phyloP scores from a whole-genome alignment of 2,329 filamentous ascomycete genomes.

The Hymenoscyphus fraxineus region DNA sequence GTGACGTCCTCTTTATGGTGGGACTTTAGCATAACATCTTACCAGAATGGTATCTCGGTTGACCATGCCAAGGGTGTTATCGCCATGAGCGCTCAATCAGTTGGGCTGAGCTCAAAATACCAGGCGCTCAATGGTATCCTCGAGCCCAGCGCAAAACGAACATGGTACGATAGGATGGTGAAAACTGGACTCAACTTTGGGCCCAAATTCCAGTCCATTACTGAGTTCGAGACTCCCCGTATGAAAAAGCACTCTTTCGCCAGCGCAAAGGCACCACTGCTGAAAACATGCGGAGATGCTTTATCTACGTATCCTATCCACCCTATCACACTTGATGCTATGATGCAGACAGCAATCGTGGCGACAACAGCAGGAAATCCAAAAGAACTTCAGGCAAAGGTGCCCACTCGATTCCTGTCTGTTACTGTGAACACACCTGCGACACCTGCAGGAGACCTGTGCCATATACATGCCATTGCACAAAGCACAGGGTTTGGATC shows the following conservation, averaged over 20 bases:
- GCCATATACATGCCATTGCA: neutral
- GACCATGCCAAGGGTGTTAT: neutral
- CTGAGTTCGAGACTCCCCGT: neutral
- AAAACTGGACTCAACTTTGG: slow-evolving; percentile 7
- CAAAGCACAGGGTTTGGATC: neutral
- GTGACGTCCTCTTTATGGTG: slow-evolving; percentile 17
- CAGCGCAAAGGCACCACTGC: neutral
- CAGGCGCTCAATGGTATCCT: neutral
- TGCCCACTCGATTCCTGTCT: slow-evolving; percentile 11
- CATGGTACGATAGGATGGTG: neutral
- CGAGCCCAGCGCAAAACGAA: neutral
- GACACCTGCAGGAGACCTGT: neutral
- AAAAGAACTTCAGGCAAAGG: slow-evolving; percentile 10
- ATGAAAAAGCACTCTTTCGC: neutral
- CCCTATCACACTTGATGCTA: slow-evolving; percentile 48
- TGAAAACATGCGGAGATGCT: neutral
- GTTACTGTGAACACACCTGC: neutral
- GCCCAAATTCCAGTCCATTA: slow-evolving; percentile 10
- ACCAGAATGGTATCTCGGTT: slow-evolving; percentile 21
- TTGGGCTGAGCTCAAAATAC: neutral
- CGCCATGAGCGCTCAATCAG: neutral
- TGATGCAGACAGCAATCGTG: slow-evolving; percentile 47
- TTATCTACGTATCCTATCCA: neutral
- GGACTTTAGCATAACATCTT: slow-evolving; percentile 31
- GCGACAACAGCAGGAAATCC: slow-evolving; percentile 16